Evolutionary conservation across 352 stramenopile species (phyloP).

Genomic region (Pythium sp.): DNA sequence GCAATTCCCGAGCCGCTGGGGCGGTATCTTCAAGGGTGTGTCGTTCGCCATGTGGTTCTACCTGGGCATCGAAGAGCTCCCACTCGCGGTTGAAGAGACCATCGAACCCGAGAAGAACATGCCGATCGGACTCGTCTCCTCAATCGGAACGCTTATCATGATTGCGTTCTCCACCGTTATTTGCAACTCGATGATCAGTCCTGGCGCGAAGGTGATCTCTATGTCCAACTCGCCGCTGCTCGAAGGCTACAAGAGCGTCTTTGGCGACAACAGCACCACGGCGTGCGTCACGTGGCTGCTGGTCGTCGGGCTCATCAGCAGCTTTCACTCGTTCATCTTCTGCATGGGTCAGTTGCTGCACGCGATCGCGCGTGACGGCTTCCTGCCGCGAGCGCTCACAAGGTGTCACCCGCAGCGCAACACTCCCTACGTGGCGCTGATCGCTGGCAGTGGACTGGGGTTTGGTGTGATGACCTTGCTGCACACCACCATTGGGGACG

Average conservation of each 20-base stretch:
- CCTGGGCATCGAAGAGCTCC: slow-evolving; percentile 64
- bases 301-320: slow-evolving; percentile 58
- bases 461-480: slow-evolving; percentile 46
- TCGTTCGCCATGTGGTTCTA: slow-evolving; percentile 77
- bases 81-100: slow-evolving; percentile 62
- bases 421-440: slow-evolving; percentile 56
- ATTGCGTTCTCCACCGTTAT: slow-evolving; percentile 56
- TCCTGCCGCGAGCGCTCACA: slow-evolving; percentile 47
- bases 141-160: slow-evolving; percentile 45
- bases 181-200: slow-evolving; percentile 64
- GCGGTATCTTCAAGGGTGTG: slow-evolving; percentile 48
- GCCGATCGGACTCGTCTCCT: slow-evolving; percentile 51
- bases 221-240: slow-evolving; percentile 49
- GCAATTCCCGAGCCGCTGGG: slow-evolving; percentile 39
- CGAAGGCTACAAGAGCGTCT: slow-evolving; percentile 62
- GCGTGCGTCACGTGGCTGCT: slow-evolving; percentile 67
- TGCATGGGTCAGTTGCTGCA: slow-evolving; percentile 71
- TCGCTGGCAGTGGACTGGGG: slow-evolving; percentile 38
- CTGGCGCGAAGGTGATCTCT: slow-evolving; percentile 38
- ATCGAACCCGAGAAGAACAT: slow-evolving; percentile 62
- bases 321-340: slow-evolving; percentile 79
- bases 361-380: slow-evolving; percentile 65
- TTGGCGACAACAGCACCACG: slow-evolving; percentile 63
- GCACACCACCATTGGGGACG: slow-evolving; percentile 59
- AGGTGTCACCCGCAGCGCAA: slow-evolving; percentile 27